Evolutionary conservation across 139 green algal genomes (phyloP), one percentile per base, ranked within the genome.

Genomic region (Picochlorum sp.): DNA sequence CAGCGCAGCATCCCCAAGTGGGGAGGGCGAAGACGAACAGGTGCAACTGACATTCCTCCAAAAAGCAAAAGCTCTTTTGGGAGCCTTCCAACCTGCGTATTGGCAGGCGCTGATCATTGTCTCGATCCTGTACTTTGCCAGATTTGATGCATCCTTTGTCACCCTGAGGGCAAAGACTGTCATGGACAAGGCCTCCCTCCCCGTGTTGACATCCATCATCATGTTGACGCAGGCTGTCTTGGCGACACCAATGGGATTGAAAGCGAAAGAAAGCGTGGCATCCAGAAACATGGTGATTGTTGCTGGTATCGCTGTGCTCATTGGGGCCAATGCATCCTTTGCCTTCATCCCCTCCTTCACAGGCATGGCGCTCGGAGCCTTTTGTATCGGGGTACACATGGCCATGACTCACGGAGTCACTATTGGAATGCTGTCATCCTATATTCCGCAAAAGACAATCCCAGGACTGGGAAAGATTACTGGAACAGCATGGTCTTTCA

Each of bases 121-220:
- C 28, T 68, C 64, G 10, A 51, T 89, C 1, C 78, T 94, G 13
- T 92, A 91, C 73, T 84, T 94, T 66, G 84, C 85, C 1, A 80
- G 87, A 58, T 95, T 95, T 57, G 87, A 95, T 56, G 73, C 81
- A 34, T 84, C 77, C 15, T 95, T 92, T 74, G 73, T 92, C 37
- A 82, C 69, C 1, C 65, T 95, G 14, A 66, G 85, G 16, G 87
- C 85, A 59, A 87, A 83, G 59, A 65, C 73, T 62, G 84, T 73
- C 4, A 87, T 94, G 81, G 61, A 80, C 45, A 84, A 82, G 61
- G 62, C 66, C 11, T 63, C 75, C 66, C 70, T 94, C 45, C 82
- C 86, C 41, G 71, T 86, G 63, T 64, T 94, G 3, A 85, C 69
- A 15, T 69, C 80, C 9, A 68, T 83, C 58, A 88, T 86, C 54